Conservation (phyloP, 306 rosid genomes). For the Carpinus viminea region DNA sequence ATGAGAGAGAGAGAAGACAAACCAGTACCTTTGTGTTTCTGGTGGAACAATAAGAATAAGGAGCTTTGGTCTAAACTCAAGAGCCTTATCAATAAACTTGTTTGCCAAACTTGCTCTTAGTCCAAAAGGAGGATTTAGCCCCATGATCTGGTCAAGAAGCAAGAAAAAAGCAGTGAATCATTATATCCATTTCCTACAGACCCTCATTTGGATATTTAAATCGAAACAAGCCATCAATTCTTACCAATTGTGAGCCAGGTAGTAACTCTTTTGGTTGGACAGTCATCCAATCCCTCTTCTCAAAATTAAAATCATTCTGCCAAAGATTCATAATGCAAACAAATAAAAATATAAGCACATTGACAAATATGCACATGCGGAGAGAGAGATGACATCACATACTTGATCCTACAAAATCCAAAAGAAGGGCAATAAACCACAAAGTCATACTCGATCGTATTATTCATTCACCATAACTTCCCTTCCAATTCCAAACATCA, state of each 20-base stretch:
- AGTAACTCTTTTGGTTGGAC: slow-evolving; percentile 73
- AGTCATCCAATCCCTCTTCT: slow-evolving; percentile 88
- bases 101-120: slow-evolving; percentile 72
- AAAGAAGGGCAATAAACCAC: background rate
- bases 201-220: slow-evolving; percentile 15
- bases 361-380: background rate
- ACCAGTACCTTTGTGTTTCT: slow-evolving; percentile 66
- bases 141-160: slow-evolving; percentile 73
- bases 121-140: slow-evolving; percentile 94
- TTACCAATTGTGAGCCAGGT: slow-evolving; percentile 66
- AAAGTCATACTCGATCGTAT: background rate
- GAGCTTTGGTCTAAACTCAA: slow-evolving; percentile 76
- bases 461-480: background rate
- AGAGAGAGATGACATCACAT: background rate
- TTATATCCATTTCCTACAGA: background rate
- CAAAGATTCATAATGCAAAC: slow-evolving; percentile 14
- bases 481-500: background rate
- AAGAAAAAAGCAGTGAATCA: slow-evolving; percentile 1
- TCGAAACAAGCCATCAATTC: slow-evolving; percentile 24
- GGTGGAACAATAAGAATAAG: slow-evolving; percentile 80
- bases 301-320: slow-evolving; percentile 89
- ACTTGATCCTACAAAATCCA: background rate
- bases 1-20: background rate
- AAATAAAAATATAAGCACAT: background rate
- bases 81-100: slow-evolving; percentile 80